Conservation (phyloP, 2,329 filamentous ascomycete species). For the Exophiala phaeomuriformis region DNA sequence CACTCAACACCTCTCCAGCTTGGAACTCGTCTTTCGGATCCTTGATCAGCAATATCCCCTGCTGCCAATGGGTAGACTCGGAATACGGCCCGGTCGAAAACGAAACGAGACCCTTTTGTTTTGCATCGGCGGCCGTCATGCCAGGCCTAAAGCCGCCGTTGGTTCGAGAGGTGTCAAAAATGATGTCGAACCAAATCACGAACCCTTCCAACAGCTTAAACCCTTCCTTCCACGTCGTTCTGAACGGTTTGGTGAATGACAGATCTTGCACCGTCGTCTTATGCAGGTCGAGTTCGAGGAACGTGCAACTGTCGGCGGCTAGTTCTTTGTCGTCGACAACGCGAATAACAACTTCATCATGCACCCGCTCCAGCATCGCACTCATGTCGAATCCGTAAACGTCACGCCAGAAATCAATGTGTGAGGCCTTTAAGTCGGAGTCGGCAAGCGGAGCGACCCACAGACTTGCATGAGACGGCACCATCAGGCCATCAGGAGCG, state of each 20-base stretch:
- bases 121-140: slow-evolving; percentile 58
- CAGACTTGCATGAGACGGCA: slow-evolving; percentile 77
- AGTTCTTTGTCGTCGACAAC: slow-evolving; percentile 57
- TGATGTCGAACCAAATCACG: slow-evolving; percentile 88
- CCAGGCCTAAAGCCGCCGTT: slow-evolving; percentile 40
- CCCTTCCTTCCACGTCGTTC: slow-evolving; percentile 39
- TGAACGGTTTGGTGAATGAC: slow-evolving; percentile 64
- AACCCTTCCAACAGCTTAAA: slow-evolving; percentile 64
- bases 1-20: slow-evolving; percentile 54
- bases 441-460: slow-evolving; percentile 76
- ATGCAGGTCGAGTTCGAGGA: slow-evolving; percentile 71
- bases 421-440: slow-evolving; percentile 66
- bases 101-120: slow-evolving; percentile 57
- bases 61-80: slow-evolving; percentile 82
- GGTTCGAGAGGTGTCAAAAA: slow-evolving; percentile 63
- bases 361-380: slow-evolving; percentile 68
- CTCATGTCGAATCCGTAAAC: slow-evolving; percentile 95
- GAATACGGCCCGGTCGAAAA: slow-evolving; percentile 80
- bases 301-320: slow-evolving; percentile 52
- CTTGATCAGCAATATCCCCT: slow-evolving; percentile 64
- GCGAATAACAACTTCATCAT: slow-evolving; percentile 73
- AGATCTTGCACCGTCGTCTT: slow-evolving; percentile 64
- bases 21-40: slow-evolving; percentile 40
- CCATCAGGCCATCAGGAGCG: slow-evolving; percentile 69
- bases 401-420: slow-evolving; percentile 78